phyloP scores from a whole-genome alignment of 495 filamentous ascomycete species.

The Astrocystis sublimbata region DNA sequence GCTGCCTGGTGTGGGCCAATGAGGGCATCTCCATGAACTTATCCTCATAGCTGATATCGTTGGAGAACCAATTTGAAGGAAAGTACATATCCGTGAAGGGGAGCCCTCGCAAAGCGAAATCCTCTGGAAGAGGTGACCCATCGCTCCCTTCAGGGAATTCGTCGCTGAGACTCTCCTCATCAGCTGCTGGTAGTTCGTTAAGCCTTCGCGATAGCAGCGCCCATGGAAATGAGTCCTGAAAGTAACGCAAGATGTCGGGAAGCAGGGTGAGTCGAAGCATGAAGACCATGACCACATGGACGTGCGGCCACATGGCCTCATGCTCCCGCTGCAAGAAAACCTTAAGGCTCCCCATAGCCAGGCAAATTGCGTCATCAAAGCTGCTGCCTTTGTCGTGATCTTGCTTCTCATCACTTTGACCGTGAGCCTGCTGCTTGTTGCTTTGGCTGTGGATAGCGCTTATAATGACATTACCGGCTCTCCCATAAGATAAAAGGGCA shows the following conservation, averaged over 20 bases:
- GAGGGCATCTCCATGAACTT: slow-evolving; percentile 43
- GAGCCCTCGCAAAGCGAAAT: slow-evolving; percentile 76
- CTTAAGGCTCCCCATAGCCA: slow-evolving; percentile 37
- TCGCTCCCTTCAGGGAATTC: slow-evolving; percentile 56
- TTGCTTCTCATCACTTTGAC: slow-evolving; percentile 21
- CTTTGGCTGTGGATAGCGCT: slow-evolving; percentile 26
- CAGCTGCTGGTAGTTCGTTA: slow-evolving; percentile 57
- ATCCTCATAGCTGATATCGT: slow-evolving; percentile 20
- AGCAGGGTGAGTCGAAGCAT: slow-evolving; percentile 58
- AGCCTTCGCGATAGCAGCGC: slow-evolving; percentile 59
- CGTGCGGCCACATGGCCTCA: slow-evolving; percentile 64
- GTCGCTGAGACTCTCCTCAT: slow-evolving; percentile 48
- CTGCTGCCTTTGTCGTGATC: slow-evolving; percentile 10
- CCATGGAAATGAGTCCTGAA: slow-evolving; percentile 63
- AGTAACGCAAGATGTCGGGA: slow-evolving; percentile 50
- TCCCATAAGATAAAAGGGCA: slow-evolving; percentile 42
- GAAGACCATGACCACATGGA: slow-evolving; percentile 73
- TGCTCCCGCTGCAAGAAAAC: slow-evolving; percentile 59
- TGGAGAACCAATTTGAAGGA: slow-evolving; percentile 67
- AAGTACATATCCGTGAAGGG: slow-evolving; percentile 70
- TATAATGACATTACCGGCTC: slow-evolving; percentile 38
- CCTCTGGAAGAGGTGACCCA: slow-evolving; percentile 65
- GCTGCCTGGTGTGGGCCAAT: slow-evolving; percentile 62
- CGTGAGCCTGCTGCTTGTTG: no score
- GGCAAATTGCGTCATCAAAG: slow-evolving; percentile 28